Percentiles rank a stretch among this genome's conserved stretches.
These are phyloP conservation scores for Phytophthora meadii DNA, from an alignment of 352 stramenopile species.

Conservation along the genomic window DNA sequence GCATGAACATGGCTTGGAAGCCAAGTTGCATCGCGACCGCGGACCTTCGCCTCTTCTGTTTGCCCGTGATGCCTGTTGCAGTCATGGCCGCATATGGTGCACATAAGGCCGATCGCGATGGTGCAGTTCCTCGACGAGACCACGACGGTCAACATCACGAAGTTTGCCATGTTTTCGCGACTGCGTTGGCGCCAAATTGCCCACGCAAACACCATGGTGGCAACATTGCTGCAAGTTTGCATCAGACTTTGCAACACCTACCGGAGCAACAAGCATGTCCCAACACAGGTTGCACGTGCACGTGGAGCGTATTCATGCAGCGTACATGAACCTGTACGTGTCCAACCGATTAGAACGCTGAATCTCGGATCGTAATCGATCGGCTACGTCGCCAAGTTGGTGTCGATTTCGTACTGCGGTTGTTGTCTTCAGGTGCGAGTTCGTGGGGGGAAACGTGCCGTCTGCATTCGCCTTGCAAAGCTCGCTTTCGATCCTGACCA, in stretches of 20 bases:
- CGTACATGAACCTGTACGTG: not conserved
- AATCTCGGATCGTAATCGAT: not conserved
- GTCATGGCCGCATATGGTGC: constrained; percentile 16
- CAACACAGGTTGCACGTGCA: not conserved
- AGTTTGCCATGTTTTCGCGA: constrained; percentile 10
- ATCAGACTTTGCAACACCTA: not conserved
- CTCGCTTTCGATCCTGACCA: constrained; percentile 1
- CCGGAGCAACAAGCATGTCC: not conserved
- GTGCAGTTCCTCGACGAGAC: constrained; percentile 11
- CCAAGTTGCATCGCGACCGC: too few relatives aligned
- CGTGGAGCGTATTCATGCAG: not conserved
- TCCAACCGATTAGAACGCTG: too few relatives aligned
- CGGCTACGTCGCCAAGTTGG: too few relatives aligned
- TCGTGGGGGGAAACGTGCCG: not conserved
- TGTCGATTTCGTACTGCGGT: not conserved
- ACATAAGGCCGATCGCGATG: constrained; percentile 16
- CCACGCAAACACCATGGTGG: not conserved
- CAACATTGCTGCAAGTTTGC: not conserved
- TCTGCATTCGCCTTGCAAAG: not conserved
- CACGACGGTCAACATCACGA: constrained; percentile 4
- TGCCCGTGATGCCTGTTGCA: constrained; percentile 27
- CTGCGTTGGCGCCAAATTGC: constrained; percentile 1
- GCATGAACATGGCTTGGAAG: constrained; percentile 9
- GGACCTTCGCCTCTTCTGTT: constrained; percentile 12
- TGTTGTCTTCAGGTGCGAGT: not conserved